Evolutionary conservation across 2,329 filamentous ascomycete species (phyloP).

Genomic region (Pseudocercospora eumusae): DNA sequence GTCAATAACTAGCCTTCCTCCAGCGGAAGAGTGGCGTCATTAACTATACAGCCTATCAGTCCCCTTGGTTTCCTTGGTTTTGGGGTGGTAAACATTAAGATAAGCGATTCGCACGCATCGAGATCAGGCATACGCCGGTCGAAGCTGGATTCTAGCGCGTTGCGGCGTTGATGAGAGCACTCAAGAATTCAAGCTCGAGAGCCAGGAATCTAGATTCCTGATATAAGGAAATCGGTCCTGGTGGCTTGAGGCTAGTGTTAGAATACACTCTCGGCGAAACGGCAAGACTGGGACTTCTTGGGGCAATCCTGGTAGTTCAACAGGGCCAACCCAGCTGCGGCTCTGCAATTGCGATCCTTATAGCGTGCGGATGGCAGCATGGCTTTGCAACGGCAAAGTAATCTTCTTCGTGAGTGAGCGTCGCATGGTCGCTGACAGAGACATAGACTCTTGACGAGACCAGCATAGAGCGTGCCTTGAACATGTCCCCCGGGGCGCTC

Average conservation of each 20-base stretch:
- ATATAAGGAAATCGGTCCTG: not conserved
- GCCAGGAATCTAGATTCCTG: not conserved
- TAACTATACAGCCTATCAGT: too few species aligned
- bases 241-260: constrained; percentile 2
- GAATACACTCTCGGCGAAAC: constrained; percentile 3
- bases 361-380: not conserved
- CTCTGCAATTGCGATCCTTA: not conserved
- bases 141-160: not conserved
- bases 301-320: too few species aligned
- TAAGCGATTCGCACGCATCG: not conserved
- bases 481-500: not conserved
- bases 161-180: not conserved
- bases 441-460: not conserved
- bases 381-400: not conserved
- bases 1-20: not conserved
- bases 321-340: too few species aligned
- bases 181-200: not conserved
- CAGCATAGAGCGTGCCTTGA: too few species aligned
- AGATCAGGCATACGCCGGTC: not conserved
- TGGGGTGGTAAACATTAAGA: too few species aligned
- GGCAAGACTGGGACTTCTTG: not conserved
- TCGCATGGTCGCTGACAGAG: not conserved
- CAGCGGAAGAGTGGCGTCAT: too few species aligned
- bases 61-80: too few species aligned
- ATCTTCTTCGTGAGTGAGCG: not conserved